A percentile compares a stretch with the other conserved stretches of the same genome.
Evolutionary conservation across 305 asterid species (phyloP).

Genomic region (Fraxinus baroniana): DNA sequence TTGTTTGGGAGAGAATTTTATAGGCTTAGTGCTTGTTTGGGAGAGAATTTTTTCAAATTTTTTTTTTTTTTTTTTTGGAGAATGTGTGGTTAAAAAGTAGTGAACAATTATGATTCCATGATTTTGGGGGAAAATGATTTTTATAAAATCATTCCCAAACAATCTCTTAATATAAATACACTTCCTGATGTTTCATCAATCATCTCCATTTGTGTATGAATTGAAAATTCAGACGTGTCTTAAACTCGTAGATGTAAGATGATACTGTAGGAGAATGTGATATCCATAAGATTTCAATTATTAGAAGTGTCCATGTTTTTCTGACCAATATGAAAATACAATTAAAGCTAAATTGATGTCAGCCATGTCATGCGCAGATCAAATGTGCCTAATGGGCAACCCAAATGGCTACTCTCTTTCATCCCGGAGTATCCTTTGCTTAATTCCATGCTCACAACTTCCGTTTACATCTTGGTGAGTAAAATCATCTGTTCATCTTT

Average conservation of each 20-base stretch:
- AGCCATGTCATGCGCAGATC: conserved; percentile 54
- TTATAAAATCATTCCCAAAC: neutral
- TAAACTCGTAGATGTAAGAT: neutral
- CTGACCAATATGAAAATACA: neutral
- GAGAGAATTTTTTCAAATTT: no score
- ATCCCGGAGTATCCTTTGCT: conserved; percentile 86
- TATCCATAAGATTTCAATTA: no score
- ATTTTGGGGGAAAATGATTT: neutral
- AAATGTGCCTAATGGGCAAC: conserved; percentile 84
- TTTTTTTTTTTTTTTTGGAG: neutral
- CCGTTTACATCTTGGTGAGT: conserved; percentile 73
- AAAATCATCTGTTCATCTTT: conserved; percentile 15
- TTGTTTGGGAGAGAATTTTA: neutral
- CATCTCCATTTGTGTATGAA: neutral
- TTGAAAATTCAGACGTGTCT: neutral
- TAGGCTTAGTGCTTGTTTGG: no score
- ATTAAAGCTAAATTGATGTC: neutral
- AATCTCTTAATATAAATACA: neutral
- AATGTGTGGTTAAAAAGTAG: neutral
- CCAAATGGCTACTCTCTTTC: conserved; percentile 84
- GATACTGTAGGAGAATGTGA: no score
- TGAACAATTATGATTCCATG: neutral
- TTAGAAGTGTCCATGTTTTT: conserved; percentile 8
- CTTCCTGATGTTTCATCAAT: neutral
- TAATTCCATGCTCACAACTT: conserved; percentile 83